Conservation (phyloP, 352 stramenopile genomes). For the Pythium dissotocum region DNA sequence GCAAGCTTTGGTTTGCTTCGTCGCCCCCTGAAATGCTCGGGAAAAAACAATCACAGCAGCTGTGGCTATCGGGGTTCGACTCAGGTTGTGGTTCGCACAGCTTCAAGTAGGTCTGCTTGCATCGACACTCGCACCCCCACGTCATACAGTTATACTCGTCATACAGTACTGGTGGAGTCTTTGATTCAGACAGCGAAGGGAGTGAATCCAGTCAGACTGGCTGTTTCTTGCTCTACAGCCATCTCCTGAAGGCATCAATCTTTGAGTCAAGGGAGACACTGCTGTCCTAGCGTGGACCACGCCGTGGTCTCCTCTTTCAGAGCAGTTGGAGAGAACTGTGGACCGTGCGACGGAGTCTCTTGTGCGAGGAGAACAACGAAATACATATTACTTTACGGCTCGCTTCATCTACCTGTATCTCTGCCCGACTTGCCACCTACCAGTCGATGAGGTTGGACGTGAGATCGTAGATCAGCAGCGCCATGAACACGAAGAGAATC, state of each 20-base stretch:
- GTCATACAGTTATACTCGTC: not conserved
- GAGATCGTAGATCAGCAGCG: conserved; percentile 18
- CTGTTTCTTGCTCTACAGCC: conserved; percentile 1
- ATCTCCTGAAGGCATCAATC: not conserved
- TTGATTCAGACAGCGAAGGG: no score
- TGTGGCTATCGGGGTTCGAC: not conserved
- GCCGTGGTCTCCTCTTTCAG: no score
- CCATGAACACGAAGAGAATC: conserved; percentile 7
- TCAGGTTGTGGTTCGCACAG: not conserved
- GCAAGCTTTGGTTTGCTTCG: no score
- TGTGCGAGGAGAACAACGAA: no score
- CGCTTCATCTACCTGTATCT: no score
- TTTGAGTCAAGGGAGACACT: no score
- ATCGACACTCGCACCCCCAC: not conserved
- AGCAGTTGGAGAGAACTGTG: no score
- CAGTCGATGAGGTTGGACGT: not conserved
- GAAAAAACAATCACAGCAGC: no score
- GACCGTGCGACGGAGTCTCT: no score
- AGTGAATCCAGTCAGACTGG: not conserved
- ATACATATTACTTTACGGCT: no score
- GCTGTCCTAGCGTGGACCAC: no score
- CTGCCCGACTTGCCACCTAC: not conserved
- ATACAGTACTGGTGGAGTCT: no score
- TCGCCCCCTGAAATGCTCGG: not conserved
- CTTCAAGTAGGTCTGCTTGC: not conserved